phyloP scores from a whole-genome alignment of 257 asterid genomes.

The Eucommia ulmoides region DNA sequence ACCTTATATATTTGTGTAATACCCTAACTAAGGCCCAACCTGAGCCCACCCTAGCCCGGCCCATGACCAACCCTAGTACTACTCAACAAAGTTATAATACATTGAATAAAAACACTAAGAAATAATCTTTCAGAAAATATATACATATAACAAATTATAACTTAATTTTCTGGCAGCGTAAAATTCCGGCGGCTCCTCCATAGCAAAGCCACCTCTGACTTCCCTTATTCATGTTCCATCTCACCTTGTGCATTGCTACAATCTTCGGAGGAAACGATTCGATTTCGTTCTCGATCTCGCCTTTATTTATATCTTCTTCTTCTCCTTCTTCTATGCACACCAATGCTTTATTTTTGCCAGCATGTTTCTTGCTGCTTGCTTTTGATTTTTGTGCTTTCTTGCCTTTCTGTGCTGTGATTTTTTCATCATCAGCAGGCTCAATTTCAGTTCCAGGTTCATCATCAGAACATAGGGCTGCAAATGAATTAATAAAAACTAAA shows the following conservation, averaged over 20 bases:
- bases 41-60: no score
- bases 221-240: constrained; percentile 81
- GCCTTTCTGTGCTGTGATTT: constrained; percentile 3
- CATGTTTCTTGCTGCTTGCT: constrained; percentile 11
- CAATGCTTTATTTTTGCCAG: constrained; percentile 9
- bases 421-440: constrained; percentile 14
- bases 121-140: no score
- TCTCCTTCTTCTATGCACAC: constrained; percentile 5
- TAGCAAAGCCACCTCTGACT: constrained; percentile 80
- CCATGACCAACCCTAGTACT: no score
- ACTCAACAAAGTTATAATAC: no score
- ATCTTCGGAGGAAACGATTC: constrained; percentile 50
- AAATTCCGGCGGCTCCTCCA: constrained; percentile 86
- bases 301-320: constrained; percentile 7
- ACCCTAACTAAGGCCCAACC: no score
- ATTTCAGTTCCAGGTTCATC: constrained; percentile 10
- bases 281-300: constrained; percentile 1
- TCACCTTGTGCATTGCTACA: constrained; percentile 63
- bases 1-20: no score
- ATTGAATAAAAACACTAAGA: no score
- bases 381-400: constrained; percentile 12
- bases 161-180: constrained; percentile 62
- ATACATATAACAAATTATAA: no score
- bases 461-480: constrained; percentile 23
- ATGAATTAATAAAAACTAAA: background rate